phyloP scores from a whole-genome alignment of 495 filamentous ascomycete genomes.

The Hyaloscypha variabilis region DNA sequence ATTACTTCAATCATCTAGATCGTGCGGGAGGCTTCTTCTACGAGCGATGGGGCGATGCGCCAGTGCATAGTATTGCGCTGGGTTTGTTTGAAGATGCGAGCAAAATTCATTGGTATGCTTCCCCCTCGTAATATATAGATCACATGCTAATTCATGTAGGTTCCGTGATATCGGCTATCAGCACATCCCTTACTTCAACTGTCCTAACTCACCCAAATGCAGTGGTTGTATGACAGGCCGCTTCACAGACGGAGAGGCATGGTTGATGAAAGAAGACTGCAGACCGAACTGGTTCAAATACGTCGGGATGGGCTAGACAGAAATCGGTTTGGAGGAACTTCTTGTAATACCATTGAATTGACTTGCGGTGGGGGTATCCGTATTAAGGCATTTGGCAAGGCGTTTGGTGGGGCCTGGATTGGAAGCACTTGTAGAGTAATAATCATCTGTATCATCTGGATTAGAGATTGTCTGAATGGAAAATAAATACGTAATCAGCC shows the following conservation, averaged over 20 bases:
- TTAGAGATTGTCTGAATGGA: not conserved
- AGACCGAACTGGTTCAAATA: conserved; percentile 96
- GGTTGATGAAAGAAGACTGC: conserved; percentile 89
- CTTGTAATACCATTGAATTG: conserved; percentile 11
- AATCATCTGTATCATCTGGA: conserved; percentile 3
- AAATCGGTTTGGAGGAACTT: not conserved
- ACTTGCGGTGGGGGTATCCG: not conserved
- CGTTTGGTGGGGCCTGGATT: conserved; percentile 18
- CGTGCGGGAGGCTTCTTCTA: conserved; percentile 97
- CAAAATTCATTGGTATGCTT: conserved; percentile 89
- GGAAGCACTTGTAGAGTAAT: conserved; percentile 23
- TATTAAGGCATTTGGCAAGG: conserved; percentile 22
- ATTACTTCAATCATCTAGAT: conserved; percentile 96
- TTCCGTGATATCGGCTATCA: conserved; percentile 99
- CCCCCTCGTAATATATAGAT: conserved; percentile 14
- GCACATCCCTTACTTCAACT: conserved; percentile 98
- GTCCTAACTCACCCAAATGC: conserved; percentile 95
- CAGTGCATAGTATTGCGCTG: conserved; percentile 94
- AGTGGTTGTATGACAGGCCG: conserved; percentile 82
- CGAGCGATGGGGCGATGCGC: conserved; percentile 98
- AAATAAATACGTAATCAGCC: not conserved
- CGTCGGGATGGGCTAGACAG: conserved; percentile 70
- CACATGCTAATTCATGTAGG: conserved; percentile 52
- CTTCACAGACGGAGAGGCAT: conserved; percentile 85
- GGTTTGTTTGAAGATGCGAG: conserved; percentile 88